Evolutionary conservation across 768 basidiomycete species (phyloP).

Genomic region (Sarcomyxa edulis): DNA sequence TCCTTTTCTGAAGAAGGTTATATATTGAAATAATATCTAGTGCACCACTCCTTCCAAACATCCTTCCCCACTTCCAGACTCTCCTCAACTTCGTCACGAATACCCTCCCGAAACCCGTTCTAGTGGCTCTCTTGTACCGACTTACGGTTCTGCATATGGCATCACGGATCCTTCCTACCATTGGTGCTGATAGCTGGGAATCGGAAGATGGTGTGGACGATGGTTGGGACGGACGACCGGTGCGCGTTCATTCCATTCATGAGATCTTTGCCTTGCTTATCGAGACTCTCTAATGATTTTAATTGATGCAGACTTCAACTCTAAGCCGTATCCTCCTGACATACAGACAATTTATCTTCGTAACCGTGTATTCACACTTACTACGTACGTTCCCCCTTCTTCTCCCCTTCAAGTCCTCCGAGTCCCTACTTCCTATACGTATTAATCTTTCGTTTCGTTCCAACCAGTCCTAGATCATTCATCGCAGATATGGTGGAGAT

Average conservation of each 20-base stretch:
- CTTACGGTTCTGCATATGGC: constrained; percentile 78
- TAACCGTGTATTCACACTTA: constrained; percentile 84
- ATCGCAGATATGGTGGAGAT: constrained; percentile 92
- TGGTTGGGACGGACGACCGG: constrained; percentile 72
- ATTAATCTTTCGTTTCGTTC: not conserved
- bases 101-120: constrained; percentile 80
- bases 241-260: constrained; percentile 24
- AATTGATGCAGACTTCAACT: constrained; percentile 65
- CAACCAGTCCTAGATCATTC: constrained; percentile 85
- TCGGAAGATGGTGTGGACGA: constrained; percentile 56
- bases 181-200: constrained; percentile 79
- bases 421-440: not conserved
- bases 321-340: constrained; percentile 71
- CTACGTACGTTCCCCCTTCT: too few relatives aligned
- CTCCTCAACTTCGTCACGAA: constrained; percentile 78
- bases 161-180: constrained; percentile 78
- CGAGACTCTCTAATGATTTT: constrained; percentile 10
- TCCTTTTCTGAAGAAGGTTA: not conserved
- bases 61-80: constrained; percentile 76
- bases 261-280: not conserved
- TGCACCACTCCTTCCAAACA: constrained; percentile 71
- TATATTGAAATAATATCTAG: constrained; percentile 27
- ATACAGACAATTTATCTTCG: constrained; percentile 80
- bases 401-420: too few relatives aligned
- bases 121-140: constrained; percentile 75